Conservation (phyloP, 2,329 filamentous ascomycete genomes). For the Endoconidiophora laricicola region DNA sequence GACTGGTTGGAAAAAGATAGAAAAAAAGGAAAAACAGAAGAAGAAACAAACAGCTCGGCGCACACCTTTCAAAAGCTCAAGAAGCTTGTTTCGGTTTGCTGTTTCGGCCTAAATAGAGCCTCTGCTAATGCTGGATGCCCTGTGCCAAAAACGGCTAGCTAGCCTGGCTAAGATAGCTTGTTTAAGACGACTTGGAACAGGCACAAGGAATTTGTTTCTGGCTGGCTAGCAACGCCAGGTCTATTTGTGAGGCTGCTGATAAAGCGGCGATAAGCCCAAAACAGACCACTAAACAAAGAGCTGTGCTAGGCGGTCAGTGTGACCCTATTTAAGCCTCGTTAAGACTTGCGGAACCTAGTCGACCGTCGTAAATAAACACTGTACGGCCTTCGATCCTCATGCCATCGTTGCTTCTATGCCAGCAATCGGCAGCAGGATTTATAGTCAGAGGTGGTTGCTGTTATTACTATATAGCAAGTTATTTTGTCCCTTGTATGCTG, state of each 20-base stretch:
- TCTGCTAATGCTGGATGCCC: background rate
- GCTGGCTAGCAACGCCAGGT: no score
- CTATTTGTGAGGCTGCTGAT: background rate
- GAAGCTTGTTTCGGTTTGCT: background rate
- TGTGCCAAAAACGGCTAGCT: no score
- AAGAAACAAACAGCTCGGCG: background rate
- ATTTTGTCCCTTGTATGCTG: no score
- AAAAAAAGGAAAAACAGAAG: background rate
- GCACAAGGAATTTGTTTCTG: no score
- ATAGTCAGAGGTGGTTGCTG: no score
- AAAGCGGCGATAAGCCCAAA: background rate
- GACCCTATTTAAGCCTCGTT: no score
- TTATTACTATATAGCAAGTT: no score
- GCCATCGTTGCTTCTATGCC: no score
- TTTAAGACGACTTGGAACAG: no score
- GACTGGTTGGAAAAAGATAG: background rate
- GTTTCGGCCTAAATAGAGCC: slow-evolving; percentile 5
- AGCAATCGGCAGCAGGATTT: no score
- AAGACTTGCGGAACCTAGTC: background rate
- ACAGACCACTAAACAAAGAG: background rate
- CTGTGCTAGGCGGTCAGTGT: no score
- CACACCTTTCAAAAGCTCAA: background rate
- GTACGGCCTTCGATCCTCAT: slow-evolving; percentile 4
- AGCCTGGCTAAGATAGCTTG: no score
- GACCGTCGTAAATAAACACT: background rate